Evolutionary conservation across 2,329 filamentous ascomycete genomes (phyloP), one percentile per base, ranked within the genome.

Genomic region (Periconia macrospinosa): DNA sequence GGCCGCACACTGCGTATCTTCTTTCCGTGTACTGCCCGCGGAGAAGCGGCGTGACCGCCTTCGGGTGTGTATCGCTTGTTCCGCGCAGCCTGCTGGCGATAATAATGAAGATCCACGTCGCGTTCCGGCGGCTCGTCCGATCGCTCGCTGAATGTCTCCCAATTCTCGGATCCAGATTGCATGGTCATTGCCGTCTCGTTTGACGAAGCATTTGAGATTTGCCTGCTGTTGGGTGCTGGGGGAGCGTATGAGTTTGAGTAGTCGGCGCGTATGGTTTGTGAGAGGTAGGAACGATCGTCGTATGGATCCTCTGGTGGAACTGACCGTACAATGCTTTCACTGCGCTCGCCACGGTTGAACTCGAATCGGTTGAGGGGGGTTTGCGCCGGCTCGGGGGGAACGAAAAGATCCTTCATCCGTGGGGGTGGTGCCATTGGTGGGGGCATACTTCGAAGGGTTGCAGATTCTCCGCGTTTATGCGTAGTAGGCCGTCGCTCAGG

Each of bases 101-200:
- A 88, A 67, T 91, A 91, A 73, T 96, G 95, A 10, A 85, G 82
- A 56, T 94, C 90, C 3, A 86, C 87, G 69, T 96, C 92, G 20
- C 63, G 66, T 58, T 76, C 74, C 0, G 82, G 81, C 65, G 91
- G 56, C 0, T 87, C 85, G 66, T 91, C 88, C 56, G 88, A 91
- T 60, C 83, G 86, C 71, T 96, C 91, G 63, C 94, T 92, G 66
- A 94, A 97, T 10, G 92, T 96, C 75, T 97, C 93, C 93, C 93
- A 97, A 72, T 97, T 97, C 75, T 97, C 93, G 3, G 91, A 96
- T 1, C 90, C 91, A 6, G 90, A 91, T 23, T 89, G 81, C 19
- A 81, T 82, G 1, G 89, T 91, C n/a, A 77, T 78, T 19, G 79
- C 76, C 17, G 62, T 72, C 17, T 64, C 65, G 19, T 63, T 72